Evolutionary conservation across 148 eudicot species (phyloP).

Genomic region (Spergularia bocconei): DNA sequence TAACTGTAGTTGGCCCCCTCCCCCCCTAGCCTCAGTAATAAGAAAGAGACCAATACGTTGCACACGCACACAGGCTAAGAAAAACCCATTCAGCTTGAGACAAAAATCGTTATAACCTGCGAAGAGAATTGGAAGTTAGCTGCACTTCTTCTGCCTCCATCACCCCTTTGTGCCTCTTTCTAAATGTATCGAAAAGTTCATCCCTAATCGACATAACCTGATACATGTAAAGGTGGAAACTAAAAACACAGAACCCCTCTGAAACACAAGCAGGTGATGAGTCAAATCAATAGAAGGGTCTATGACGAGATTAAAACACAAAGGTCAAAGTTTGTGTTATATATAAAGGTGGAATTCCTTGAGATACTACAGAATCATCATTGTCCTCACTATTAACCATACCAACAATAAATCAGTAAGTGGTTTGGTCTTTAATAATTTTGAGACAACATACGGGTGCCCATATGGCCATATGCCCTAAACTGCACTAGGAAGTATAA

Average conservation of each 20-base stretch:
- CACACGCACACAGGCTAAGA: background rate
- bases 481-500: background rate
- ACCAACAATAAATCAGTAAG: background rate
- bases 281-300: background rate
- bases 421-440: background rate
- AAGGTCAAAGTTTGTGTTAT: background rate
- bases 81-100: background rate
- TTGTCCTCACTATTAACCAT: too few relatives aligned
- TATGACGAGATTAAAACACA: background rate
- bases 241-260: background rate
- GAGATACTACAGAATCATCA: too few relatives aligned
- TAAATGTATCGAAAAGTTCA: slow-evolving; percentile 94
- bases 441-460: too few relatives aligned
- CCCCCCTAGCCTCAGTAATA: background rate
- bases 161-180: slow-evolving; percentile 92
- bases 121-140: slow-evolving; percentile 83
- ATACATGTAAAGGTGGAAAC: slow-evolving; percentile 22
- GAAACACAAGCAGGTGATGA: background rate
- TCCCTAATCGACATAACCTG: slow-evolving; percentile 82
- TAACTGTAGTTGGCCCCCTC: background rate
- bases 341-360: background rate
- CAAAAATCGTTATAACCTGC: slow-evolving; percentile 47
- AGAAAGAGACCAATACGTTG: background rate
- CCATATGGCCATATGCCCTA: background rate
- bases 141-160: slow-evolving; percentile 97